Evolutionary conservation across 1,284 basidiomycete species (phyloP), one percentile per base, ranked within the genome.

Genomic region (Leucoagaricus sp.): DNA sequence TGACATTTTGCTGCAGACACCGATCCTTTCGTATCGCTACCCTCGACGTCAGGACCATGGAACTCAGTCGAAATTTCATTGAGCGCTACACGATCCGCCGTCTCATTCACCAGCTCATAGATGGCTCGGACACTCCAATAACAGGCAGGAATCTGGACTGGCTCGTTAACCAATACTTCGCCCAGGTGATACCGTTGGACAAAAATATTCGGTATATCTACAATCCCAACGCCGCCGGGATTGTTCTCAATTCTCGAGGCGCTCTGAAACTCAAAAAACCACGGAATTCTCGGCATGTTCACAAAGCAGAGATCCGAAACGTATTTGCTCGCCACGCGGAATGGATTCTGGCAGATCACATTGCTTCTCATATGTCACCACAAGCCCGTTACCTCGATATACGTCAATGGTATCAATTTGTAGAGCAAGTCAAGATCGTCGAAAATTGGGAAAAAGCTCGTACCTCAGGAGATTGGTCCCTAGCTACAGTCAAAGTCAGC

Each of bases 291-390:
- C 74, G 78, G 34, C 75, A 70, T 58, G 66, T 84, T 34, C 71
- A 80, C 38, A 69, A 58, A 38, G 72, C 78, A 21, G 78, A 82
- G 60, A 65, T 84, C 17, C 63, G 69, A 19, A 72, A 75, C 4
- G 60, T 74, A 5, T 77, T 83, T 55, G 81, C 80, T 15, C 68
- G 71, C 21, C 80, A 84, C 8, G 76, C 75, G 0, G 75, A 76
- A 34, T 85, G 83, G 83, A 59, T 85, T 6, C 64, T 83, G 38
- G 72, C 76, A 2, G 71, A 83, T 38, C 76, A 76, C 52, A 65
- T 70, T 19, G 66, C 65, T 1, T 53, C 59, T 25, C 17, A 9
- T 25, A 60, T 49, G 15, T 61, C 63, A 10, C 60, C 59, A 2
- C 55, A 55, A 4, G 57, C 66, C 8, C 68, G 67, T 38, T 57